A percentile compares a stretch with the other conserved stretches of the same genome.
These are phyloP conservation scores for Lizonia empirigonia DNA, from an alignment of 2,329 filamentous ascomycete genomes.

Conservation along the genomic window DNA sequence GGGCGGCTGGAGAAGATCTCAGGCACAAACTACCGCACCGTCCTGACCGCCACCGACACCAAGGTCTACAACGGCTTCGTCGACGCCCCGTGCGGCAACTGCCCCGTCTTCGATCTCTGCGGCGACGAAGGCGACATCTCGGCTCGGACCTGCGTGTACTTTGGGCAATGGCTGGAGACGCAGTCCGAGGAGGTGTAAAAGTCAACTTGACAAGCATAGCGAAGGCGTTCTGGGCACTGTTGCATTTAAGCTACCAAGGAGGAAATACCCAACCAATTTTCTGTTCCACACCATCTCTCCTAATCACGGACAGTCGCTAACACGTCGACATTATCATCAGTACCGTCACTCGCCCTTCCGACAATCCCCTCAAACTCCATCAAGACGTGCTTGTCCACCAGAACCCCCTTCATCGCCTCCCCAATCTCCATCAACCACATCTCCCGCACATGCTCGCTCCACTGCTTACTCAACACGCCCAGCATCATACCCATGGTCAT, in stretches of 20 bases:
- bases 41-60: slow-evolving; percentile 48
- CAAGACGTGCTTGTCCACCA: slow-evolving; percentile 10
- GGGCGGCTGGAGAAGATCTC: slow-evolving; percentile 73
- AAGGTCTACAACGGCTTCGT: slow-evolving; percentile 76
- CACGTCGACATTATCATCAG: too few relatives aligned
- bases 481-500: slow-evolving; percentile 29
- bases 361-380: slow-evolving; percentile 25
- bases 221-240: slow-evolving; percentile 28
- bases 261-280: slow-evolving; percentile 17
- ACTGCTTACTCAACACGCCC: slow-evolving; percentile 18
- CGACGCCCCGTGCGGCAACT: slow-evolving; percentile 87
- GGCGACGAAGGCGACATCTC: slow-evolving; percentile 89
- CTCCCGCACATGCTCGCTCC: slow-evolving; percentile 26
- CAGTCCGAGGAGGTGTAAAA: slow-evolving; percentile 35
- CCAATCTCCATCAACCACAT: slow-evolving; percentile 13
- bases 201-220: slow-evolving; percentile 26
- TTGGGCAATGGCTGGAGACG: slow-evolving; percentile 74
- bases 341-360: slow-evolving; percentile 17
- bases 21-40: slow-evolving; percentile 57
- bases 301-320: too few relatives aligned
- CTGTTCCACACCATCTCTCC: neutral
- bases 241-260: slow-evolving; percentile 17
- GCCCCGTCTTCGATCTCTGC: slow-evolving; percentile 92
- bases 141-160: slow-evolving; percentile 89
- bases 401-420: slow-evolving; percentile 16